Conservation (phyloP, 177 flowering plant genomes). For the Vitis hybrid region DNA sequence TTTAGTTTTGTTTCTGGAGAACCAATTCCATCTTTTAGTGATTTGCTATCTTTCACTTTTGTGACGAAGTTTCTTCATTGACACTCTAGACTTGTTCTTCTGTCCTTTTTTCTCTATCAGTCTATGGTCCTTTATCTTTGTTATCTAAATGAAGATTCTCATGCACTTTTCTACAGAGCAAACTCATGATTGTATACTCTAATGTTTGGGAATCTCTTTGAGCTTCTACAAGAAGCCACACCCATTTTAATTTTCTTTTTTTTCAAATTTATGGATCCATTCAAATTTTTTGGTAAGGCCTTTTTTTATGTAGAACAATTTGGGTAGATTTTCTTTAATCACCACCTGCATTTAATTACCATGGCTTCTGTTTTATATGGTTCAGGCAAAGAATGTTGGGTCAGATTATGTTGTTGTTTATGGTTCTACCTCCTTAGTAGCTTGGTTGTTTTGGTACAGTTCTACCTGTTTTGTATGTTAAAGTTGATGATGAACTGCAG, state of each 20-base stretch:
- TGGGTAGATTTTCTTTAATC: too few relatives aligned
- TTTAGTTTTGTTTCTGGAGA: constrained; percentile 14
- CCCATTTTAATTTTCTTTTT: not conserved
- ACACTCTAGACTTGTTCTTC: not conserved
- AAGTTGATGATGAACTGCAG: constrained; percentile 28
- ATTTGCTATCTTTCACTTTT: constrained; percentile 7
- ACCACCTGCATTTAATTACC: too few relatives aligned
- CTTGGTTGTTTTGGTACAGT: not conserved
- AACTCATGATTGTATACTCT: not conserved
- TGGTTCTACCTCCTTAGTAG: too few relatives aligned
- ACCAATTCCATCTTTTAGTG: constrained; percentile 20
- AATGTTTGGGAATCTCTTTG: not conserved
- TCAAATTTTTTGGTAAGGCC: too few relatives aligned
- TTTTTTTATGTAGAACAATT: too few relatives aligned
- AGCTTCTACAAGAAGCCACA: not conserved
- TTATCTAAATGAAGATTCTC: not conserved
- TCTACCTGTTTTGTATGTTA: constrained; percentile 1
- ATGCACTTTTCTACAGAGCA: not conserved
- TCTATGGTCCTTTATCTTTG: constrained; percentile 11
- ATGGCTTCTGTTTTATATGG: too few relatives aligned
- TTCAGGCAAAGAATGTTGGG: too few relatives aligned
- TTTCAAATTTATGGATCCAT: too few relatives aligned
- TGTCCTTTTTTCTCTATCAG: constrained; percentile 1
- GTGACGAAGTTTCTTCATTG: too few relatives aligned
- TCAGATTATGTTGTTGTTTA: too few relatives aligned